These are phyloP conservation scores for Trichoderma atrobrunneum DNA, from an alignment of 2,329 filamentous ascomycete genomes.

Conservation along the genomic window DNA sequence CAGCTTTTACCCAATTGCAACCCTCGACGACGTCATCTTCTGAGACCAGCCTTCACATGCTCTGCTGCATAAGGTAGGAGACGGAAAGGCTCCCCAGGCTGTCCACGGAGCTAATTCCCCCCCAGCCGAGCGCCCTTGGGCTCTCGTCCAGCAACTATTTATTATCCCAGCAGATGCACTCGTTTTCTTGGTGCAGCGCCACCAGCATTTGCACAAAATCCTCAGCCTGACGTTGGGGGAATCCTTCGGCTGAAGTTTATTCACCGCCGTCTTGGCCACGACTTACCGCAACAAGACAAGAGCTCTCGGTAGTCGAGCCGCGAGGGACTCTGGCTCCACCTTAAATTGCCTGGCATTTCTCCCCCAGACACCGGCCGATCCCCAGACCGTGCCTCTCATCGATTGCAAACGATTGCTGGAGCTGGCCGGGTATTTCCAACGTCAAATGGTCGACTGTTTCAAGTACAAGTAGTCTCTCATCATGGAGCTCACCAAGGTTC, in stretches of 20 bases:
- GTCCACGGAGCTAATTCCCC: background rate
- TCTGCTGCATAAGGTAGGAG: background rate
- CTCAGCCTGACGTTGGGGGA: background rate
- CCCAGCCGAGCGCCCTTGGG: background rate
- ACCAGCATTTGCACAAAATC: background rate
- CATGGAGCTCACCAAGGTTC: conserved; percentile 45
- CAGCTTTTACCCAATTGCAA: background rate
- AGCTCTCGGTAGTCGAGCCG: conserved; percentile 15
- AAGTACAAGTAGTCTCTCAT: background rate
- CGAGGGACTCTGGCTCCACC: conserved; percentile 4
- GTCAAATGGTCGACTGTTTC: background rate
- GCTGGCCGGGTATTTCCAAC: background rate
- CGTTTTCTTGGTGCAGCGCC: background rate
- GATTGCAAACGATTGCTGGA: background rate
- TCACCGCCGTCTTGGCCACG: conserved; percentile 8
- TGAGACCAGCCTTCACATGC: background rate
- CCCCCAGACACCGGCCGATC: background rate
- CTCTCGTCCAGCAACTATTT: background rate
- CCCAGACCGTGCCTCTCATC: background rate
- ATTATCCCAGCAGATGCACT: background rate
- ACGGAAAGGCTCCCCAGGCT: background rate
- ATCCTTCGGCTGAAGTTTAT: conserved; percentile 13
- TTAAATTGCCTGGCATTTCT: background rate
- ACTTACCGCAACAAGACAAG: conserved; percentile 16
- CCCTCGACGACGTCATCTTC: background rate